These are phyloP conservation scores for Termitomyces sp. DNA, from an alignment of 768 basidiomycete genomes.

Conservation along the genomic window DNA sequence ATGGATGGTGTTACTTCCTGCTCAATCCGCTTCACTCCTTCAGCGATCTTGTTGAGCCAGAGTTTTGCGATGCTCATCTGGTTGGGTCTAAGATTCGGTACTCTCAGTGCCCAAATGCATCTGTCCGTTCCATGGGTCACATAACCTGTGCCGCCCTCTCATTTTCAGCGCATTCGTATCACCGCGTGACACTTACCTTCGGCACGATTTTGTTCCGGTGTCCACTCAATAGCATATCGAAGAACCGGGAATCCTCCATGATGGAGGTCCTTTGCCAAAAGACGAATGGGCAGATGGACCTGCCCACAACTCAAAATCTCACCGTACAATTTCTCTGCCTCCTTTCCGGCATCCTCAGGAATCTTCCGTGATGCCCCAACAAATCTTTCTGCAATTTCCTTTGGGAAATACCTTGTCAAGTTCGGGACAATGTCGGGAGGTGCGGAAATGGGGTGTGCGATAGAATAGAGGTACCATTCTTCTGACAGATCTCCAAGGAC, in stretches of 20 bases:
- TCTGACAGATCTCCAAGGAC: slow-evolving; percentile 68
- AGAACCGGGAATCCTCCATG: slow-evolving; percentile 57
- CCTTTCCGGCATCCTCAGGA: slow-evolving; percentile 39
- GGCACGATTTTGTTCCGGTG: slow-evolving; percentile 54
- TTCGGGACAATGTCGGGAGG: slow-evolving; percentile 53
- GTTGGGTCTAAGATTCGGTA: slow-evolving; percentile 40
- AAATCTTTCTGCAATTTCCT: slow-evolving; percentile 41
- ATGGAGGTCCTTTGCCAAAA: slow-evolving; percentile 59
- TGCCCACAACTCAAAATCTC: slow-evolving; percentile 58
- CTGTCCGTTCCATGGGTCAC: slow-evolving; percentile 73
- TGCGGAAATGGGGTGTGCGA: slow-evolving; percentile 55
- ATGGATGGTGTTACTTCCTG: slow-evolving; percentile 24
- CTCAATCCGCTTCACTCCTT: slow-evolving; percentile 41
- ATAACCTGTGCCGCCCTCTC: slow-evolving; percentile 38
- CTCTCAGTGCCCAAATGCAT: slow-evolving; percentile 55
- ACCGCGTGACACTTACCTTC: slow-evolving; percentile 37
- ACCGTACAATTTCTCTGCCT: slow-evolving; percentile 47
- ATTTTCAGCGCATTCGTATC: neutral
- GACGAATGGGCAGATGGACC: slow-evolving; percentile 63
- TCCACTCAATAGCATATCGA: slow-evolving; percentile 69
- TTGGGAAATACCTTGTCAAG: slow-evolving; percentile 58
- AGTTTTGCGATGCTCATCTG: slow-evolving; percentile 46
- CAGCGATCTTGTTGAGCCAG: slow-evolving; percentile 53
- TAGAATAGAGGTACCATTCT: slow-evolving; percentile 77
- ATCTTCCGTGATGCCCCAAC: slow-evolving; percentile 40